Evolutionary conservation across 148 eudicot species (phyloP).

Genomic region (Spergularia bocconei): DNA sequence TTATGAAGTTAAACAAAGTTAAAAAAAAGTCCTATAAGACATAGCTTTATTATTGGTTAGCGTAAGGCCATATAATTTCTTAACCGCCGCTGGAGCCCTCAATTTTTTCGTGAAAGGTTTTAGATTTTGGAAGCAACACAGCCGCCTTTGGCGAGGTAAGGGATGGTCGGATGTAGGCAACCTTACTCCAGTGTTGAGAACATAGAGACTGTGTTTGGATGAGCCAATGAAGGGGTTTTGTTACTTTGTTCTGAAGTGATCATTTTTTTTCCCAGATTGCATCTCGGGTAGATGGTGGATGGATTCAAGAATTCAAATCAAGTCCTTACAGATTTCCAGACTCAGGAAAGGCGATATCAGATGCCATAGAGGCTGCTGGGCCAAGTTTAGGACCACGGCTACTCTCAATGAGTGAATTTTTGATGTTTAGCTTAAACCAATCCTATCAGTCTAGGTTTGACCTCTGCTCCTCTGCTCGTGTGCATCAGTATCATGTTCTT

Average conservation of each 20-base stretch:
- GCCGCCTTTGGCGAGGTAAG: too few relatives aligned
- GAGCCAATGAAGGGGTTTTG: too few relatives aligned
- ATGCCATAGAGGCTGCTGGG: constrained; percentile 95
- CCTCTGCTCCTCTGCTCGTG: constrained; percentile 1
- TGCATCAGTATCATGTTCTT: constrained; percentile 5
- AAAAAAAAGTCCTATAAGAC: too few relatives aligned
- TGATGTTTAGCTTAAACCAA: constrained; percentile 92
- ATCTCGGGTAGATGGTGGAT: constrained; percentile 71
- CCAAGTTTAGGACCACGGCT: constrained; percentile 68
- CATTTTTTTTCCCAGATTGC: constrained; percentile 56
- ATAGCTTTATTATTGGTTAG: too few relatives aligned
- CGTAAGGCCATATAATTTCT: too few relatives aligned
- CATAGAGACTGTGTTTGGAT: too few relatives aligned
- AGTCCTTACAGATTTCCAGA: constrained; percentile 81
- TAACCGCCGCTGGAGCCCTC: too few relatives aligned
- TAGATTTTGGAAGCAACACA: neutral
- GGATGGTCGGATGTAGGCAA: too few relatives aligned
- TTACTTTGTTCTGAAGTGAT: constrained; percentile 2
- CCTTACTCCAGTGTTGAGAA: too few relatives aligned
- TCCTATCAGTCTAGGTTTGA: constrained; percentile 89
- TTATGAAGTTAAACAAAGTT: neutral
- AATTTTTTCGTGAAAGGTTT: neutral
- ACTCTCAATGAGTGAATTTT: constrained; percentile 94
- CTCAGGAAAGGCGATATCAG: constrained; percentile 56
- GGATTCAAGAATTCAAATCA: constrained; percentile 70